Conservation (phyloP, 2,329 filamentous ascomycete species). For the Colletotrichum aenigma region DNA sequence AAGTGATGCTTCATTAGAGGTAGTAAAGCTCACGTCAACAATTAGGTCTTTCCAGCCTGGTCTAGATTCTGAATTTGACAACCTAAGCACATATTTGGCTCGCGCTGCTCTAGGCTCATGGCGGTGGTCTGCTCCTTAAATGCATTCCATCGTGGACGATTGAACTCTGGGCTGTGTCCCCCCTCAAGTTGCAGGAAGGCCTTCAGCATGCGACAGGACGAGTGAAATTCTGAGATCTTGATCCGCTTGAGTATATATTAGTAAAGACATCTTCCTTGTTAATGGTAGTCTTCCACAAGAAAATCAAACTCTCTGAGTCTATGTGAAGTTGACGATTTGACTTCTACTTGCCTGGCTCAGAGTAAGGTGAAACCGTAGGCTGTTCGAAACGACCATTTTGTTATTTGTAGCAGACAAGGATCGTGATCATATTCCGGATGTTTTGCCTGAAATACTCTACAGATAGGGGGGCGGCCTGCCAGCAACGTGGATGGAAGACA, state of each 20-base stretch:
- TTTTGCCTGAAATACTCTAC: not conserved
- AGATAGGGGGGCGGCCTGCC: no score
- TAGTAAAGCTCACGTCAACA: not conserved
- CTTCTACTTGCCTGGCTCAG: not conserved
- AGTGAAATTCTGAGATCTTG: not conserved
- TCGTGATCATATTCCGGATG: not conserved
- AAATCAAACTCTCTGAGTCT: fast-evolving
- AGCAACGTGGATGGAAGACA: not conserved
- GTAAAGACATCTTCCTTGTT: fast-evolving
- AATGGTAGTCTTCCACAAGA: not conserved
- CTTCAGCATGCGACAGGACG: not conserved
- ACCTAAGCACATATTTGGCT: no score
- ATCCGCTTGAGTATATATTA: not conserved
- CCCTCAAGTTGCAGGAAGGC: not conserved
- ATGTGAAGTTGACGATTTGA: fast-evolving
- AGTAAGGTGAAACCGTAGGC: no score
- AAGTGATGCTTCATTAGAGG: not conserved
- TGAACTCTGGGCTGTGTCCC: not conserved
- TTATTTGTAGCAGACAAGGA: no score
- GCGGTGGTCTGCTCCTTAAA: not conserved
- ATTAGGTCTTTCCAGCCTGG: no score
- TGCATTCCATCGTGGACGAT: not conserved
- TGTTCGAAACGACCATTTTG: no score
- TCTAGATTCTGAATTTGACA: no score
- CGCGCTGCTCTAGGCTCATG: no score